Conservation (phyloP, 768 basidiomycete species). For the Suillus hirtellus region DNA sequence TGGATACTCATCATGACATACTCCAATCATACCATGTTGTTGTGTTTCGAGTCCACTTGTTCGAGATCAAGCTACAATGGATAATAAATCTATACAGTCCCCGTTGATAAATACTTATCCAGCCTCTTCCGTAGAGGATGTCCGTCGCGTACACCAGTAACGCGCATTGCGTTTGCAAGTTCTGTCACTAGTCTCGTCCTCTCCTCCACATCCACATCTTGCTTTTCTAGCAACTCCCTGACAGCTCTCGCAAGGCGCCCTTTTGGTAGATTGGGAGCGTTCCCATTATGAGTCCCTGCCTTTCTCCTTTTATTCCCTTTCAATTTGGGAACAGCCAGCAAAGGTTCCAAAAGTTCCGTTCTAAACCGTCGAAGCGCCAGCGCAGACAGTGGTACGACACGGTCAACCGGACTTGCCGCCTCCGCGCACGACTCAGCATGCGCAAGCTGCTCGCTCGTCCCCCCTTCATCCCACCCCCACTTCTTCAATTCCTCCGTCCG, state of each 20-base stretch:
- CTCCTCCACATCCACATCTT: constrained; percentile 48
- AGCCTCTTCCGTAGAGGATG: constrained; percentile 71
- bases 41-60: background rate
- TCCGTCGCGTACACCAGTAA: constrained; percentile 58
- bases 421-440: constrained; percentile 72
- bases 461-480: constrained; percentile 67
- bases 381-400: constrained; percentile 62
- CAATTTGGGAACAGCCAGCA: constrained; percentile 66
- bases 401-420: constrained; percentile 67
- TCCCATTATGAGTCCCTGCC: constrained; percentile 45
- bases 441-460: constrained; percentile 45
- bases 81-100: constrained; percentile 8
- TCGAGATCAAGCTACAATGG: background rate
- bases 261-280: constrained; percentile 49
- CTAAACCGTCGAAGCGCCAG: constrained; percentile 73
- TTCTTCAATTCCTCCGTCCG: constrained; percentile 62
- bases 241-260: constrained; percentile 70
- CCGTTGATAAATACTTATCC: constrained; percentile 49
- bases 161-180: constrained; percentile 50
- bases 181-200: constrained; percentile 46
- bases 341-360: constrained; percentile 68
- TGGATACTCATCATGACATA: background rate
- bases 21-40: background rate
- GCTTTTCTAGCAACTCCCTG: constrained; percentile 60
- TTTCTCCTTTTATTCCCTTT: constrained; percentile 51